A percentile compares a stretch with the other conserved stretches of the same genome.
phyloP scores from a whole-genome alignment of 352 stramenopile genomes.

The Pythium sukuiense region DNA sequence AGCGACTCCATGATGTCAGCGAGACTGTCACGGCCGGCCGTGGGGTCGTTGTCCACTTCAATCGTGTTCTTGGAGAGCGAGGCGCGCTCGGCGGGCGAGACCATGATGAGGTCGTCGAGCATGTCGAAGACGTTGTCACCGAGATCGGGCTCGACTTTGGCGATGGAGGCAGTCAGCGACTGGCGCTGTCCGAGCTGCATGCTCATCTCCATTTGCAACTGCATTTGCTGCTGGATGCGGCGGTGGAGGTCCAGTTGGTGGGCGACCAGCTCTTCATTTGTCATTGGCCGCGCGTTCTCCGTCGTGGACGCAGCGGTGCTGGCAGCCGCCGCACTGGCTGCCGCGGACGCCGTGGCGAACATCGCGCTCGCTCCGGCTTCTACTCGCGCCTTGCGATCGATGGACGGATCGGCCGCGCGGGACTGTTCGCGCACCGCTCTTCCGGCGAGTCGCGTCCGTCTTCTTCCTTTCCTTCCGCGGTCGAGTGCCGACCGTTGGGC shows the following conservation, averaged over 20 bases:
- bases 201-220: constrained; percentile 86
- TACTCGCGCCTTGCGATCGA: constrained; percentile 13
- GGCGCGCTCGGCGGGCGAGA: constrained; percentile 52
- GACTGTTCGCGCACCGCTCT: constrained; percentile 8
- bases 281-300: constrained; percentile 48
- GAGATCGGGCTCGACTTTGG: constrained; percentile 76
- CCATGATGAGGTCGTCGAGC: constrained; percentile 87
- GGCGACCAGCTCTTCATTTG: constrained; percentile 73
- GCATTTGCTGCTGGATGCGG: constrained; percentile 87
- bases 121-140: constrained; percentile 88
- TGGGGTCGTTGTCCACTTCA: constrained; percentile 36
- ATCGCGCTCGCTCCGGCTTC: constrained; percentile 22
- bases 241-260: constrained; percentile 83
- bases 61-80: constrained; percentile 61
- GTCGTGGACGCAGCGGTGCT: constrained; percentile 16
- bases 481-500: constrained; percentile 1
- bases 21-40: constrained; percentile 58
- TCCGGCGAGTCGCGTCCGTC: neutral
- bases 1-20: constrained; percentile 84
- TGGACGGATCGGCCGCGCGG: constrained; percentile 22
- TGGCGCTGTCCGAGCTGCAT: constrained; percentile 57
- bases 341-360: constrained; percentile 27
- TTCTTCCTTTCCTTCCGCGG: neutral
- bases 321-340: constrained; percentile 26
- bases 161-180: constrained; percentile 61